Evolutionary conservation across 495 filamentous ascomycete genomes (phyloP), one percentile per base, ranked within the genome.

Genomic region (Xeromyces bisporus): DNA sequence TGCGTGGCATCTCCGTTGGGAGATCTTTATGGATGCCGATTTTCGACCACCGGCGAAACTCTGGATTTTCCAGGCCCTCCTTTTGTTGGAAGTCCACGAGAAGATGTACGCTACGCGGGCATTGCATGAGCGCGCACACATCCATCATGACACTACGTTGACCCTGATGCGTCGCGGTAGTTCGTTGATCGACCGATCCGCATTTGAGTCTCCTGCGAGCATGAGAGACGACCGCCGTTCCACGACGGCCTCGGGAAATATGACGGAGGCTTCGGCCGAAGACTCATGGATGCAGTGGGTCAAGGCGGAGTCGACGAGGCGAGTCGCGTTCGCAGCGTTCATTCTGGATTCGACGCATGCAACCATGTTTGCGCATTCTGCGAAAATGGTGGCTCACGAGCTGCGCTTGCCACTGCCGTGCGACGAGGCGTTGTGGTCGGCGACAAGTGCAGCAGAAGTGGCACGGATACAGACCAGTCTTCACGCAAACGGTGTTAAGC

Each of bases 241-340:
- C 33, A 66, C 69, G 32, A 58, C 66, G 12, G 67, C 75, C 26
- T 64, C 72, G 13, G 71, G 75, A 16, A 66, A 67, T 3, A 69
- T 65, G 3, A 66, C 64, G 14, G 80, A 21, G 20, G 9, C 20
- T 4, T 5, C 73, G 2, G 69, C 74, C 1, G 89, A 93, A 34
- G 84, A 93, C 43, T 89, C 78, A 56, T 97, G 89, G 89, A 80
- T 84, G 40, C 76, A 84, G 39, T 97, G 89, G 89, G 91, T 94
- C 46, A 86, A 82, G 4, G 82, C 83, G 24, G 89, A 97, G 49
- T 78, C 86, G 10, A 93, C 85, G 2, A 68, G 84, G 20, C 72
- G 89, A 24, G 83, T 78, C 3, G 89, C 87, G 0, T 97, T 94
- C 62, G 87, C 77, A 10, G 89, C 89, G 2, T 97, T 94, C 51